phyloP scores from a whole-genome alignment of 2,329 filamentous ascomycete species.

The Magnaporthiopsis incrustans region DNA sequence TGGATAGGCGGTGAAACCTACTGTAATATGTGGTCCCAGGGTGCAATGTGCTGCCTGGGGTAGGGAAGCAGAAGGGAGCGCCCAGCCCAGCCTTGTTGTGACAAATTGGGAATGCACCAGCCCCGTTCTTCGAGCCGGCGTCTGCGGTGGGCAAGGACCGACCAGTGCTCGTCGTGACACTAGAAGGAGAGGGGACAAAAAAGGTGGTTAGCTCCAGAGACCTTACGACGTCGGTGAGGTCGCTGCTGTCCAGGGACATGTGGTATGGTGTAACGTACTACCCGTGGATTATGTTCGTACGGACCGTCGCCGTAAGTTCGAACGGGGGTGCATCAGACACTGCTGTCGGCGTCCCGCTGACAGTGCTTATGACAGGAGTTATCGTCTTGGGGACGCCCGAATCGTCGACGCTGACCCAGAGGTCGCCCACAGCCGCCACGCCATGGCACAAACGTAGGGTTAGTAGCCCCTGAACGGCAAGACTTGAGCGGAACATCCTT shows the following conservation, averaged over 20 bases:
- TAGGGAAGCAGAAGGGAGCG: conserved; percentile 45
- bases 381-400: conserved; percentile 38
- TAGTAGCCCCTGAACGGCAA: not conserved
- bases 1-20: conserved; percentile 20
- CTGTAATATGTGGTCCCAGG: conserved; percentile 43
- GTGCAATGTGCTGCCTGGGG: conserved; percentile 32
- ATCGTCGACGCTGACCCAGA: conserved; percentile 43
- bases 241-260: conserved; percentile 14
- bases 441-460: not conserved
- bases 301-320: conserved; percentile 30
- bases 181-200: not conserved
- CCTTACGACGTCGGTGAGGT: not conserved
- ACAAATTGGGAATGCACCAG: conserved; percentile 43
- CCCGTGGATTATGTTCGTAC: conserved; percentile 24
- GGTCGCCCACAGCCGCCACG: not conserved
- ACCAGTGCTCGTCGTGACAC: not conserved
- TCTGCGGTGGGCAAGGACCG: conserved; percentile 35
- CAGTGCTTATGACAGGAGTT: conserved; percentile 39
- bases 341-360: conserved; percentile 35
- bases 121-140: conserved; percentile 26
- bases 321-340: conserved; percentile 27
- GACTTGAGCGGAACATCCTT: not conserved
- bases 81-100: conserved; percentile 36
- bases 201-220: not conserved
- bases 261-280: conserved; percentile 13